These are phyloP conservation scores for Gossypium ekmanianum DNA, from an alignment of 345 rosid genomes.

Conservation along the genomic window DNA sequence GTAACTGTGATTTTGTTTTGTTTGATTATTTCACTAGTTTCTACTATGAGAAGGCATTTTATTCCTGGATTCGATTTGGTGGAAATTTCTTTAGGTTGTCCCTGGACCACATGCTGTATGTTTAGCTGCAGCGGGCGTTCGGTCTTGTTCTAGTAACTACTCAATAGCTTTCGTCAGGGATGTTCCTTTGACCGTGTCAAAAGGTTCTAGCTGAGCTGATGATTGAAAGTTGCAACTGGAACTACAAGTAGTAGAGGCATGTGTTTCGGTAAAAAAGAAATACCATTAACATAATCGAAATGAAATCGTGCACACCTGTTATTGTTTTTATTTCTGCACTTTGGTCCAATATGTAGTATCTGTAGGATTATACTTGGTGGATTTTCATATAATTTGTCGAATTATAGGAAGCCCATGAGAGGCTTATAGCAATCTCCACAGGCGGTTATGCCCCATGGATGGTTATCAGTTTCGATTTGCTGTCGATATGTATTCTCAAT, in stretches of 20 bases:
- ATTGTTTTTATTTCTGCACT: background rate
- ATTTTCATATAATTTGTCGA: background rate
- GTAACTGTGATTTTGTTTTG: no score
- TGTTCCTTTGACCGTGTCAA: background rate
- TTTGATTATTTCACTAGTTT: no score
- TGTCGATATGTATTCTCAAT: no score
- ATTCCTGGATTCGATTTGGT: no score
- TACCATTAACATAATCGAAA: background rate
- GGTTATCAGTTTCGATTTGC: no score
- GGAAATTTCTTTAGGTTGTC: background rate
- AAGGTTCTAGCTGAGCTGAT: background rate
- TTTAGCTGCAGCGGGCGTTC: background rate
- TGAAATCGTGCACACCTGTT: background rate
- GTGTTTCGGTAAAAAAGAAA: no score
- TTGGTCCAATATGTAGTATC: background rate
- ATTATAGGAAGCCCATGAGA: background rate
- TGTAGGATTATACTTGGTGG: background rate
- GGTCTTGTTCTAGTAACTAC: background rate
- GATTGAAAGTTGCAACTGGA: background rate
- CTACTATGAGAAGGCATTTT: no score
- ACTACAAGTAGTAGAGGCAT: background rate
- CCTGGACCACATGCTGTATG: background rate
- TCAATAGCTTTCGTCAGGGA: background rate
- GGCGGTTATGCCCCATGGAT: no score
- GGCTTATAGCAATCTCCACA: no score